Conservation (phyloP, 2,329 filamentous ascomycete genomes). For the Fusarium austroafricanum region DNA sequence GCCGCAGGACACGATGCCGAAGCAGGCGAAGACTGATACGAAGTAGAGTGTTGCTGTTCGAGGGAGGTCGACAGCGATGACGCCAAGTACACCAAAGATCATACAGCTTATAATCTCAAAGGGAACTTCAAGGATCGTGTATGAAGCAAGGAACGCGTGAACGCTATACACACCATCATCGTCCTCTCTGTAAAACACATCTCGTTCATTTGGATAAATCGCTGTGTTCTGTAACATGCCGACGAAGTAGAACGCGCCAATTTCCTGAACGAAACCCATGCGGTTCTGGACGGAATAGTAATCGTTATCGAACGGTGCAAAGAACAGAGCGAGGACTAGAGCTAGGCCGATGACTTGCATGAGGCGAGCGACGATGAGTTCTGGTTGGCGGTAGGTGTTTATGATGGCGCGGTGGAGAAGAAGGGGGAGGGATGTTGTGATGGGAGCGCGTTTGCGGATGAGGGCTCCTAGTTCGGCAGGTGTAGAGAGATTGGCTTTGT, state of each 20-base stretch:
- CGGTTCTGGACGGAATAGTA: constrained; percentile 78
- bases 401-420: constrained; percentile 74
- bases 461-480: constrained; percentile 79
- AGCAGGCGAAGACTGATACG: constrained; percentile 74
- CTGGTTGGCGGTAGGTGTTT: constrained; percentile 75
- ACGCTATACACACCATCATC: constrained; percentile 78
- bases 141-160: constrained; percentile 77
- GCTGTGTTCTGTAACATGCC: constrained; percentile 85
- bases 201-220: constrained; percentile 76
- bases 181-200: constrained; percentile 82
- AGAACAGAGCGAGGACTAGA: constrained; percentile 74
- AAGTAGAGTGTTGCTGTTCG: constrained; percentile 74
- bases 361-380: constrained; percentile 71
- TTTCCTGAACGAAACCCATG: constrained; percentile 78
- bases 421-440: constrained; percentile 72
- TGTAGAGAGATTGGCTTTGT: constrained; percentile 65
- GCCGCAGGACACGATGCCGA: constrained; percentile 79
- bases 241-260: constrained; percentile 78
- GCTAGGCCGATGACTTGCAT: constrained; percentile 75
- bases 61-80: constrained; percentile 73
- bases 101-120: constrained; percentile 76
- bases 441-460: constrained; percentile 70
- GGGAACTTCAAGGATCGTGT: constrained; percentile 76
- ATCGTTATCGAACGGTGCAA: constrained; percentile 75
- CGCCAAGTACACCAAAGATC: constrained; percentile 72